Conservation (phyloP, 2,329 filamentous ascomycete species). For the Aspergillus ochraceoroseus region DNA sequence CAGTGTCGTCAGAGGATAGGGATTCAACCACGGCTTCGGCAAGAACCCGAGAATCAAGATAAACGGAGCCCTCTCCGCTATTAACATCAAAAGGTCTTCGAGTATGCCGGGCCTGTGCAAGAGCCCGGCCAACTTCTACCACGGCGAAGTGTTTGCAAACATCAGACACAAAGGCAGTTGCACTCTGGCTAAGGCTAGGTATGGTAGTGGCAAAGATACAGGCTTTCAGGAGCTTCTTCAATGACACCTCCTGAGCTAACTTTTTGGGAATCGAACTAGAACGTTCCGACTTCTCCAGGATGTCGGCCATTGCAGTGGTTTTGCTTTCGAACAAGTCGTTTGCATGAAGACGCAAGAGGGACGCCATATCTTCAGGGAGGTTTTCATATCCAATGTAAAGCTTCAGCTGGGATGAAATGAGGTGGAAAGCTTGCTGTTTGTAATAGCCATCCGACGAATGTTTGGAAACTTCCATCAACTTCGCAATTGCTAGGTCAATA, state of each 20-base stretch:
- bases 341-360: conserved; percentile 79
- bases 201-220: conserved; percentile 80
- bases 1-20: conserved; percentile 74
- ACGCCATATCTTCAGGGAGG: conserved; percentile 81
- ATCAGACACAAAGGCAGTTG: conserved; percentile 69
- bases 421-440: conserved; percentile 84
- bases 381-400: conserved; percentile 81
- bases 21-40: conserved; percentile 88
- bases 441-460: conserved; percentile 74
- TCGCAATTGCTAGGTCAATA: conserved; percentile 81
- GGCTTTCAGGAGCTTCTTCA: conserved; percentile 85
- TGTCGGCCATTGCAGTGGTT: conserved; percentile 61
- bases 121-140: conserved; percentile 79
- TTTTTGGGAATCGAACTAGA: conserved; percentile 84
- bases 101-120: conserved; percentile 72
- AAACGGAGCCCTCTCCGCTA: conserved; percentile 79
- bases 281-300: conserved; percentile 70
- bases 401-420: conserved; percentile 86
- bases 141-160: conserved; percentile 87
- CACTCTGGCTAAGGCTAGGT: conserved; percentile 71
- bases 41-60: conserved; percentile 78
- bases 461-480: conserved; percentile 64
- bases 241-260: conserved; percentile 69
- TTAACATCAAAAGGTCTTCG: conserved; percentile 76
- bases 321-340: conserved; percentile 75